Percentiles rank a stretch among this genome's conserved stretches.
These are phyloP conservation scores for Fraxinus sp. DNA, from an alignment of 305 asterid species.

Conservation along the genomic window DNA sequence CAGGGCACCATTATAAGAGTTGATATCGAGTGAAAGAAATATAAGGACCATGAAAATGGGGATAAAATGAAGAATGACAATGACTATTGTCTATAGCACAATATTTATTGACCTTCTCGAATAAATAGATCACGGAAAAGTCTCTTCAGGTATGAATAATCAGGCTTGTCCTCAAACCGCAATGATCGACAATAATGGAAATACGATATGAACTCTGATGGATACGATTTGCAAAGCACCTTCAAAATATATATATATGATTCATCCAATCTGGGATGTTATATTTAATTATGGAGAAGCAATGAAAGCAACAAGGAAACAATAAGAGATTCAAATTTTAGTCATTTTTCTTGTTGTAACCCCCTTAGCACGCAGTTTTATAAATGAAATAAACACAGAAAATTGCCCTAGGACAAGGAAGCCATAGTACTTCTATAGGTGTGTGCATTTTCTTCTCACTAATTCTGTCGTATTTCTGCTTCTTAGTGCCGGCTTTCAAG, in stretches of 20 bases:
- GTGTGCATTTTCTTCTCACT: slow-evolving; percentile 95
- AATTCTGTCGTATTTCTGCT: slow-evolving; percentile 87
- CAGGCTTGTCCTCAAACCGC: slow-evolving; percentile 94
- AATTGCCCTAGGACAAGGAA: slow-evolving; percentile 3
- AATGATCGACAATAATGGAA: slow-evolving; percentile 88
- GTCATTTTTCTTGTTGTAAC: not conserved
- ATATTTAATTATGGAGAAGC: slow-evolving; percentile 4
- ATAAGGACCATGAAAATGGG: not conserved
- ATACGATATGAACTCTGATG: slow-evolving; percentile 84
- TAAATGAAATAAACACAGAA: not conserved
- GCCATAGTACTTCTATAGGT: slow-evolving; percentile 63
- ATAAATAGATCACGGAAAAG: slow-evolving; percentile 90
- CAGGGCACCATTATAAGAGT: not conserved
- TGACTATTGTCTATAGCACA: not conserved
- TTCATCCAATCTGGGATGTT: slow-evolving; percentile 13
- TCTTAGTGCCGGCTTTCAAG: slow-evolving; percentile 85
- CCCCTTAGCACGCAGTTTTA: not conserved
- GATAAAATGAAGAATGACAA: not conserved
- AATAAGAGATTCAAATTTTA: not conserved
- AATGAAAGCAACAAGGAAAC: not conserved
- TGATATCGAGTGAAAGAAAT: not conserved
- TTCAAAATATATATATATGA: slow-evolving; percentile 20
- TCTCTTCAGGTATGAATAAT: slow-evolving; percentile 92
- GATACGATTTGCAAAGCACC: slow-evolving; percentile 89
- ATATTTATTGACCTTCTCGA: slow-evolving; percentile 63